phyloP scores from a whole-genome alignment of 2,329 filamentous ascomycete genomes.

The Xylariaceae sp. region DNA sequence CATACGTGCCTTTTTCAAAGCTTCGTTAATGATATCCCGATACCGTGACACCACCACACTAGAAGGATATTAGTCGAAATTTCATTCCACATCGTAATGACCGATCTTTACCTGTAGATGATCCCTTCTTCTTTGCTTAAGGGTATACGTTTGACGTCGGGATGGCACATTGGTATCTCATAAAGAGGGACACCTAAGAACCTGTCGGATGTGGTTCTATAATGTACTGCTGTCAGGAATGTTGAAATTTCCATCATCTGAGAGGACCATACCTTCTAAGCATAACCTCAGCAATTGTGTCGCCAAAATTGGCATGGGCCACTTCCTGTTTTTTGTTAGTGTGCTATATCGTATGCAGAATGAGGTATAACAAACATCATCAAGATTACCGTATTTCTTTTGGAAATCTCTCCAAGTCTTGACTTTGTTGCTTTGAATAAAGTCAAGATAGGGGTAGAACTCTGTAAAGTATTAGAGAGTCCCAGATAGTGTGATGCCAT shows the following conservation, averaged over 20 bases:
- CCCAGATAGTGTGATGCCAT: no score
- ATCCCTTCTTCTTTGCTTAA: slow-evolving; percentile 12
- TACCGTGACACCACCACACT: slow-evolving; percentile 7
- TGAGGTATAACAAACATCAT: slow-evolving; percentile 1
- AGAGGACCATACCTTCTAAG: slow-evolving; percentile 4
- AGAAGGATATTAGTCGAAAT: background rate
- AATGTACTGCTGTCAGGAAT: background rate
- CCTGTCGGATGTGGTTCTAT: slow-evolving; percentile 7
- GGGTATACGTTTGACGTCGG: background rate
- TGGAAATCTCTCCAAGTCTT: background rate
- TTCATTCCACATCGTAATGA: background rate
- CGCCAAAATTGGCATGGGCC: background rate
- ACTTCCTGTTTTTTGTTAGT: background rate
- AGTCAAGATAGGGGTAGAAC: slow-evolving; percentile 10
- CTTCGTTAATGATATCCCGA: background rate
- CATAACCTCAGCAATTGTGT: slow-evolving; percentile 1
- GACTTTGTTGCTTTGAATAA: slow-evolving; percentile 1
- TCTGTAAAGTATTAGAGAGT: slow-evolving; percentile 7
- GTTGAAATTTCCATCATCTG: background rate
- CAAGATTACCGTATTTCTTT: background rate
- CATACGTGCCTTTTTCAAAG: background rate
- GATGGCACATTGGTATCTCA: slow-evolving; percentile 3
- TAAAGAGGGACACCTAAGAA: slow-evolving; percentile 13
- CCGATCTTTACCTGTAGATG: slow-evolving; percentile 15
- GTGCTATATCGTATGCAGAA: background rate